Evolutionary conservation across 2,329 filamentous ascomycete genomes (phyloP).

Genomic region (Alternaria metachromatica): DNA sequence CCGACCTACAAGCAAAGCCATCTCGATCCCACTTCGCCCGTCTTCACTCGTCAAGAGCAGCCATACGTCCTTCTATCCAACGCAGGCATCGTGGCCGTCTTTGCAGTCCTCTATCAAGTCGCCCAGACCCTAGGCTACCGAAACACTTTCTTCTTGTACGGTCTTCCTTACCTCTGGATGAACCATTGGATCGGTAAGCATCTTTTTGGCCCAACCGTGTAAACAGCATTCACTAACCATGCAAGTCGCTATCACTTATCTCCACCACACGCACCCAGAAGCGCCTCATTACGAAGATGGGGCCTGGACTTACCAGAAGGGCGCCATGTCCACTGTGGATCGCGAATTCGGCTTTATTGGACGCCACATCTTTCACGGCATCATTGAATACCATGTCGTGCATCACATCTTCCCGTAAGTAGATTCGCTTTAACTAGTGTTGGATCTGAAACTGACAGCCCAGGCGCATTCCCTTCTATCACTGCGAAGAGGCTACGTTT

Average conservation of each 20-base stretch:
- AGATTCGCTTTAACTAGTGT: neutral
- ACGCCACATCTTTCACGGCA: constrained; percentile 70
- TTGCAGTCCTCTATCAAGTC: neutral
- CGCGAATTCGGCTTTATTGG: constrained; percentile 70
- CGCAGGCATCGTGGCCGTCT: constrained; percentile 11
- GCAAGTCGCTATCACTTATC: constrained; percentile 73
- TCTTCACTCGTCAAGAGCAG: constrained; percentile 25
- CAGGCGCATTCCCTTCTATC: constrained; percentile 38
- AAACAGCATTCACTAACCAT: neutral
- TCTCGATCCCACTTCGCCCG: constrained; percentile 22
- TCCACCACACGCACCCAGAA: constrained; percentile 70
- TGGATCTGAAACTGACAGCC: constrained; percentile 8
- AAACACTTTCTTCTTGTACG: constrained; percentile 63
- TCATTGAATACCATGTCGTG: constrained; percentile 69
- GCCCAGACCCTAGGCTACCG: neutral
- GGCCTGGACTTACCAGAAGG: constrained; percentile 68
- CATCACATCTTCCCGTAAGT: constrained; percentile 65
- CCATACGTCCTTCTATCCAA: constrained; percentile 28
- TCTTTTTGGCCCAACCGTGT: neutral
- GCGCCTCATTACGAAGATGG: constrained; percentile 66
- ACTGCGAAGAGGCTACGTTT: constrained; percentile 34
- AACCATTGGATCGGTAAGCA: constrained; percentile 67
- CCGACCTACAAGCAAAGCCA: constrained; percentile 30
- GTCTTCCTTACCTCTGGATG: constrained; percentile 71
- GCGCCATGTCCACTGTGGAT: constrained; percentile 68